phyloP scores from a whole-genome alignment of 345 rosid species.

The Balakata baccata region DNA sequence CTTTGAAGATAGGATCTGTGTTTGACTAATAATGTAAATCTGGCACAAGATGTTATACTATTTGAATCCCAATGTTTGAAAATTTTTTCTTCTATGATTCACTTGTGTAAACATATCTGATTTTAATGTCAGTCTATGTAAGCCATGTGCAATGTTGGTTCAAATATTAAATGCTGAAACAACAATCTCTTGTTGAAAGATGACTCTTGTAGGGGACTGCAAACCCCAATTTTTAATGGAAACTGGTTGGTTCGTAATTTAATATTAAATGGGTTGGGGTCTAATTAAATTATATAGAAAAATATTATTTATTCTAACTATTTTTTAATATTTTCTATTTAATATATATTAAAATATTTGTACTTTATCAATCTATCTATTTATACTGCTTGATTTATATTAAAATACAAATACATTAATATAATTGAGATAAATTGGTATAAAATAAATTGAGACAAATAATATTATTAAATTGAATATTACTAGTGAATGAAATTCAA shows the following conservation, averaged over 20 bases:
- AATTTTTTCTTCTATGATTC: background rate
- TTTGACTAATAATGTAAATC: constrained; percentile 30
- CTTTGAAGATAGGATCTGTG: constrained; percentile 29
- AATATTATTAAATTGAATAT: background rate
- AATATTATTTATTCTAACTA: no score
- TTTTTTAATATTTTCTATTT: no score
- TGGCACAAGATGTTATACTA: background rate
- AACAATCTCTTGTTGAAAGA: constrained; percentile 27
- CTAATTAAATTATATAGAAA: no score
- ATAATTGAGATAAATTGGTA: no score
- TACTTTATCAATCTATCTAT: no score
- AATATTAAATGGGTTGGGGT: constrained; percentile 14
- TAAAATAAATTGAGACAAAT: no score
- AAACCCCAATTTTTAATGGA: constrained; percentile 4
- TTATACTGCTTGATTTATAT: no score
- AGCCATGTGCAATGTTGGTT: constrained; percentile 44
- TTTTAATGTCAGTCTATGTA: constrained; percentile 32
- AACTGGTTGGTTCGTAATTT: background rate
- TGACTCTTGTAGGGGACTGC: constrained; percentile 38
- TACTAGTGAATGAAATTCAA: constrained; percentile 15
- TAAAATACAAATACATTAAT: no score
- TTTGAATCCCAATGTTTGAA: constrained; percentile 23
- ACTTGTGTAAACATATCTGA: constrained; percentile 26
- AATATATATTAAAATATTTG: no score
- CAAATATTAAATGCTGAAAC: constrained; percentile 34